Evolutionary conservation across 768 basidiomycete genomes (phyloP).

Genomic region (Plicaturopsis crispa): DNA sequence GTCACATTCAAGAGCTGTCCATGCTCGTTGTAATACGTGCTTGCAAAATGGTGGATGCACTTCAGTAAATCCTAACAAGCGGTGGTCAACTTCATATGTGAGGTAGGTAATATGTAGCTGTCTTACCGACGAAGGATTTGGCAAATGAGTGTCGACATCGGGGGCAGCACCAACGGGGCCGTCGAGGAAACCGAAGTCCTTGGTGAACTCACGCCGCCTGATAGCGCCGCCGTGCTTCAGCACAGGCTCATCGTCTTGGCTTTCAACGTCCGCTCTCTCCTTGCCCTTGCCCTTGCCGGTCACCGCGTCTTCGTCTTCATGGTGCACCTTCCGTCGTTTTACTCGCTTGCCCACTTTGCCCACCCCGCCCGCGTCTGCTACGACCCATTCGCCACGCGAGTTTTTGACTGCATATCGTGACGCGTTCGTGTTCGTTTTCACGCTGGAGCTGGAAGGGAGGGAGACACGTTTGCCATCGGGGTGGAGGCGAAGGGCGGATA

Average conservation of each 20-base stretch:
- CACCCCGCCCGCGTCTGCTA: constrained; percentile 38
- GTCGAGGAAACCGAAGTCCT: constrained; percentile 50
- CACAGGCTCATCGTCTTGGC: neutral
- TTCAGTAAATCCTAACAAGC: constrained; percentile 40
- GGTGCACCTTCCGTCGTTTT: constrained; percentile 3
- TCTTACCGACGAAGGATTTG: constrained; percentile 47
- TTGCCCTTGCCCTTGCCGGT: constrained; percentile 6
- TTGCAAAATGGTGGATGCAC: constrained; percentile 43
- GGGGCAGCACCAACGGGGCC: constrained; percentile 7
- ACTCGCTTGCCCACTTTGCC: constrained; percentile 24
- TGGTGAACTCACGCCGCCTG: constrained; percentile 37
- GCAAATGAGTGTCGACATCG: constrained; percentile 5
- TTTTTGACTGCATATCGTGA: constrained; percentile 24
- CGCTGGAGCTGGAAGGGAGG: no score
- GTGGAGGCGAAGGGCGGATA: constrained; percentile 40
- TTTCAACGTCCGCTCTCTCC: constrained; percentile 9
- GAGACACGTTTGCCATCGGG: constrained; percentile 44
- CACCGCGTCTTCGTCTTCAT: constrained; percentile 14
- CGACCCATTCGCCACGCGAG: constrained; percentile 39
- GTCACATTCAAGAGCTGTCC: constrained; percentile 51
- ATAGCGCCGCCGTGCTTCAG: constrained; percentile 18
- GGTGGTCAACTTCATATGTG: no score
- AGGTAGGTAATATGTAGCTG: constrained; percentile 2
- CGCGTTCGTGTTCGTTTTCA: constrained; percentile 24
- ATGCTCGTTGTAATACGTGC: constrained; percentile 51